These are phyloP conservation scores for Huntiella abstrusa DNA, from an alignment of 2,329 filamentous ascomycete species.

Conservation along the genomic window DNA sequence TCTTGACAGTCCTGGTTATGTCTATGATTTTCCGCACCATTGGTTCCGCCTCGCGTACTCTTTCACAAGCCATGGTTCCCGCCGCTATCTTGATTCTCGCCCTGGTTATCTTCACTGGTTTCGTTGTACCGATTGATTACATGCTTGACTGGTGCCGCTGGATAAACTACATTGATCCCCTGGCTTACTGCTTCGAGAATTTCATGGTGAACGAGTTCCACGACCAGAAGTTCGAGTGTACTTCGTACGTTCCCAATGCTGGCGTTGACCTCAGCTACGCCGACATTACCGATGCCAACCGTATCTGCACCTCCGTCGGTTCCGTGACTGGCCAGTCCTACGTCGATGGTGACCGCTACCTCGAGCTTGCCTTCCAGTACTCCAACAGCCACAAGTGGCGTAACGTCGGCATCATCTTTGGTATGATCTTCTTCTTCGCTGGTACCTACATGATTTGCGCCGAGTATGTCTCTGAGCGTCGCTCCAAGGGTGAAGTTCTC, in stretches of 20 bases:
- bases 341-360: slow-evolving; percentile 41
- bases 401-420: slow-evolving; percentile 52
- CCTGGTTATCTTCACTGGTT: slow-evolving; percentile 53
- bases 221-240: slow-evolving; percentile 37
- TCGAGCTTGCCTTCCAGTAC: slow-evolving; percentile 37
- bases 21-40: slow-evolving; percentile 75
- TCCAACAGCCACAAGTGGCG: slow-evolving; percentile 42
- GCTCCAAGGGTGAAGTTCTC: slow-evolving; percentile 59
- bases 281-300: slow-evolving; percentile 20
- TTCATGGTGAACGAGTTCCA: slow-evolving; percentile 65
- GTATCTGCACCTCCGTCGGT: slow-evolving; percentile 41
- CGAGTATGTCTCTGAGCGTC: slow-evolving; percentile 45
- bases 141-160: slow-evolving; percentile 69
- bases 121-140: slow-evolving; percentile 44
- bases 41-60: slow-evolving; percentile 53
- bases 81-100: slow-evolving; percentile 43
- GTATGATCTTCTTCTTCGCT: slow-evolving; percentile 43
- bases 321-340: slow-evolving; percentile 29
- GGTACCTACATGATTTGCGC: slow-evolving; percentile 42
- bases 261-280: slow-evolving; percentile 19
- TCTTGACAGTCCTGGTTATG: slow-evolving; percentile 57
- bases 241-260: slow-evolving; percentile 25
- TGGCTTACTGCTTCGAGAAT: slow-evolving; percentile 63
- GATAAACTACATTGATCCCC: slow-evolving; percentile 65
- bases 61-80: slow-evolving; percentile 44